Evolutionary conservation across 1,139 yeast genomes (phyloP).

Genomic region (Diutina neorugosa): DNA sequence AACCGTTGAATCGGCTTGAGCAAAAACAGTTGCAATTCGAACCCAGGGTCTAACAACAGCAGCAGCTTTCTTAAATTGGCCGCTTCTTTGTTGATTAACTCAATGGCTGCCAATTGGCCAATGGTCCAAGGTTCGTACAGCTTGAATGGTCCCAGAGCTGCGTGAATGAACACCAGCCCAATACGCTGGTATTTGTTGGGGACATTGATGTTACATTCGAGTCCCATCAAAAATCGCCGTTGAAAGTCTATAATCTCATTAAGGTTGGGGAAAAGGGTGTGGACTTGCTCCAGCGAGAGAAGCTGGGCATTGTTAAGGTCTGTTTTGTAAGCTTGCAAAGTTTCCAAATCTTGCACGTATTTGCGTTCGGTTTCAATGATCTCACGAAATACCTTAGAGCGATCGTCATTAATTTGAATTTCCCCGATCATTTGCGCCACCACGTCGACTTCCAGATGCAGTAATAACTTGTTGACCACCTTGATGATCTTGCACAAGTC

Average conservation of each 20-base stretch:
- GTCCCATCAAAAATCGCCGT: slow-evolving; percentile 73
- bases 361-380: slow-evolving; percentile 82
- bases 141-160: slow-evolving; percentile 66
- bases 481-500: slow-evolving; percentile 63
- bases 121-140: slow-evolving; percentile 87
- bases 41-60: slow-evolving; percentile 65
- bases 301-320: slow-evolving; percentile 56
- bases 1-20: slow-evolving; percentile 92
- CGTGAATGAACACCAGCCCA: slow-evolving; percentile 78
- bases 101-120: slow-evolving; percentile 79
- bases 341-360: slow-evolving; percentile 82
- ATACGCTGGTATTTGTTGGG: slow-evolving; percentile 71
- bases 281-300: slow-evolving; percentile 69
- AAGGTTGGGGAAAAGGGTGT: slow-evolving; percentile 77
- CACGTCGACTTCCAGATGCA: slow-evolving; percentile 39
- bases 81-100: slow-evolving; percentile 58
- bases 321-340: slow-evolving; percentile 51
- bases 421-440: slow-evolving; percentile 13
- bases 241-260: slow-evolving; percentile 83
- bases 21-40: slow-evolving; percentile 80
- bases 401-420: slow-evolving; percentile 32
- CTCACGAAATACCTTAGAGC: slow-evolving; percentile 75
- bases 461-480: slow-evolving; percentile 36
- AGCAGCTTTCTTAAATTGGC: slow-evolving; percentile 43
- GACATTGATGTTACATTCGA: slow-evolving; percentile 76